Evolutionary conservation across 495 filamentous ascomycete species (phyloP).

Genomic region (Penicillium goetzii): DNA sequence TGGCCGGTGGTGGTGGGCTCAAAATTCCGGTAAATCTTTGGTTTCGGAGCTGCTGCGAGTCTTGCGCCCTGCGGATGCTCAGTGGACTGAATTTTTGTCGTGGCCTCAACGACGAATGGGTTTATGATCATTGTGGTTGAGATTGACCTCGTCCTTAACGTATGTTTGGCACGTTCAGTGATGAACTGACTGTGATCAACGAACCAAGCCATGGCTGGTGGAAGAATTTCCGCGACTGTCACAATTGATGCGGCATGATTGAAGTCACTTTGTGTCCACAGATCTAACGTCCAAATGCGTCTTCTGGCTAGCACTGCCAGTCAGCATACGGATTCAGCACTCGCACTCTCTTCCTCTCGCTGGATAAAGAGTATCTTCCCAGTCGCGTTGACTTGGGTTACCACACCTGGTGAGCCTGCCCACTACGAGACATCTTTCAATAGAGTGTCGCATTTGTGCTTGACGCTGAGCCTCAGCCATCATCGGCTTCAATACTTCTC

Average conservation of each 20-base stretch:
- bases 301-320: not conserved
- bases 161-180: not conserved
- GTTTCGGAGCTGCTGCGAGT: conserved; percentile 34
- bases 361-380: not conserved
- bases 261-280: not conserved
- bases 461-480: not conserved
- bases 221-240: not conserved
- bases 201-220: not conserved
- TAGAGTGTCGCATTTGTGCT: not conserved
- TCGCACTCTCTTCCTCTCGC: not conserved
- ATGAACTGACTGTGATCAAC: not conserved
- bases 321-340: not conserved
- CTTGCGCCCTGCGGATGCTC: conserved; percentile 24
- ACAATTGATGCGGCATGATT: not conserved
- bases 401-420: not conserved
- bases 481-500: not conserved
- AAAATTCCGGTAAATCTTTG: conserved; percentile 37
- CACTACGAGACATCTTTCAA: not conserved
- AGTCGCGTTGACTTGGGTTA: not conserved
- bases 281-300: not conserved
- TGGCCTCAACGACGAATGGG: conserved; percentile 42
- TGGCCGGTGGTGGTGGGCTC: conserved; percentile 45
- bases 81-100: conserved; percentile 31
- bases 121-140: conserved; percentile 16
- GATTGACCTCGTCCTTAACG: not conserved